Evolutionary conservation across 306 rosid genomes (phyloP).

Genomic region (Malus asiatica): DNA sequence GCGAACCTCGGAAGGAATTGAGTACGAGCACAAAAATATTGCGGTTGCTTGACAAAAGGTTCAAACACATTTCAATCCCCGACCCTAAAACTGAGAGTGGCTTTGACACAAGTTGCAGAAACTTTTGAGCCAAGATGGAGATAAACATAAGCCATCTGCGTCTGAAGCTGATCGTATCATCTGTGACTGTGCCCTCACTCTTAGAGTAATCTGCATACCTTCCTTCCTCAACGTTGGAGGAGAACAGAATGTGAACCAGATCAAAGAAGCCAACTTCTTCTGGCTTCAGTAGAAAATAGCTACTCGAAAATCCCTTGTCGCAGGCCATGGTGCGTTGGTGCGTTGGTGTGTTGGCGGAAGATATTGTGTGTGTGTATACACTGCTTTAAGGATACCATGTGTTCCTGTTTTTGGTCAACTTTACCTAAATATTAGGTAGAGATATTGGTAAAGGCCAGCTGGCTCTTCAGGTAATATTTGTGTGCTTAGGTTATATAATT

Average conservation of each 20-base stretch:
- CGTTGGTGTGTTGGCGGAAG: background rate
- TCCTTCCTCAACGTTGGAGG: constrained; percentile 25
- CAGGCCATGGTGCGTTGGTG: background rate
- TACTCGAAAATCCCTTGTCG: constrained; percentile 19
- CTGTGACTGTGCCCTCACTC: background rate
- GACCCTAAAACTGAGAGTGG: constrained; percentile 37
- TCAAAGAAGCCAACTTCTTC: constrained; percentile 44
- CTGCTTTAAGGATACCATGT: background rate
- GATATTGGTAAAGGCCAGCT: background rate
- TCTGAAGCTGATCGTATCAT: constrained; percentile 17
- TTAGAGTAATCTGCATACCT: constrained; percentile 27
- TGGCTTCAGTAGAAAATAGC: constrained; percentile 44
- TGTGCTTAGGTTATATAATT: no score
- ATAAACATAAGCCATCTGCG: constrained; percentile 45
- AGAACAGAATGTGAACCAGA: constrained; percentile 30
- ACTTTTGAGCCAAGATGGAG: constrained; percentile 45
- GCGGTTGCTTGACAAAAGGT: constrained; percentile 34
- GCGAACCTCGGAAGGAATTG: constrained; percentile 41
- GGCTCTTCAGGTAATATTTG: no score
- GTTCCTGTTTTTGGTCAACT: background rate
- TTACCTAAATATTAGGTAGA: background rate
- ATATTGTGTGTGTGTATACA: background rate
- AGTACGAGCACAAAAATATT: constrained; percentile 22
- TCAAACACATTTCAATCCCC: constrained; percentile 28
- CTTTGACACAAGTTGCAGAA: constrained; percentile 22